Base-by-base conservation (phyloP, 768 basidiomycete genomes). In the Mycena belliarum region DNA sequence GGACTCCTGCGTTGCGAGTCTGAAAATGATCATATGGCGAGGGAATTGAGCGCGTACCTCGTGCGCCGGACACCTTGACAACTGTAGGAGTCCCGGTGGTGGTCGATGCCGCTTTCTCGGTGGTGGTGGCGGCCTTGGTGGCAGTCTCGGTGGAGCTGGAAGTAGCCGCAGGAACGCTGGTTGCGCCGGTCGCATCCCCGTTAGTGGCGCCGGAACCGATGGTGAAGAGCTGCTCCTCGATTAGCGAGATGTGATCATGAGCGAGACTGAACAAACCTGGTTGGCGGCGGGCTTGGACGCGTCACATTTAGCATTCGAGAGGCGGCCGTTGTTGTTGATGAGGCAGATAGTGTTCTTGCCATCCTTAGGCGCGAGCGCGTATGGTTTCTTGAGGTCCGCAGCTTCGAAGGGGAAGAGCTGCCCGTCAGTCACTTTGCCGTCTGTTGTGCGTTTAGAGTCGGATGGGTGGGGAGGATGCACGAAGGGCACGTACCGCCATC, bases 141-240 rank as follows among this genome's bases (percentile, higher is more conserved):
- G 16, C 41, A 11, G 49, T 35, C 12, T n/a, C n/a, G n/a, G n/a
- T n/a, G n/a, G 45, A 47, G 12, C 28, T 32, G 28, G 38, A 45
- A 1, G 42, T 46, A 5, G 35, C 25, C 9, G n/a, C 32, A 15
- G 32, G 46, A 21, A 37, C 35, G 18, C 25, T 47, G 18, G 61
- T 53, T 1, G 66, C 61, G 7, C 55, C 6, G 29, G 6, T 52
- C 21, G 49, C 42, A 40, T 59, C 52, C 10, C 53, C 48, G 49
- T 65, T 66, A 5, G 61, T 63, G 21, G 59, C 40, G 32, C 33
- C 53, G 21, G 61, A 61, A 44, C 28, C 33, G 43, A 68, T 65
- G 32, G 67, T 48, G 49, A 68, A 68, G 29, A 65, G 65, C 44
- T 68, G 67, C 11, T n/a, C n/a, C n/a, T n/a, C n/a, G n/a, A n/a